These are phyloP conservation scores for Metschnikowia peoriensis DNA, from an alignment of 805 yeast species.

Conservation along the genomic window DNA sequence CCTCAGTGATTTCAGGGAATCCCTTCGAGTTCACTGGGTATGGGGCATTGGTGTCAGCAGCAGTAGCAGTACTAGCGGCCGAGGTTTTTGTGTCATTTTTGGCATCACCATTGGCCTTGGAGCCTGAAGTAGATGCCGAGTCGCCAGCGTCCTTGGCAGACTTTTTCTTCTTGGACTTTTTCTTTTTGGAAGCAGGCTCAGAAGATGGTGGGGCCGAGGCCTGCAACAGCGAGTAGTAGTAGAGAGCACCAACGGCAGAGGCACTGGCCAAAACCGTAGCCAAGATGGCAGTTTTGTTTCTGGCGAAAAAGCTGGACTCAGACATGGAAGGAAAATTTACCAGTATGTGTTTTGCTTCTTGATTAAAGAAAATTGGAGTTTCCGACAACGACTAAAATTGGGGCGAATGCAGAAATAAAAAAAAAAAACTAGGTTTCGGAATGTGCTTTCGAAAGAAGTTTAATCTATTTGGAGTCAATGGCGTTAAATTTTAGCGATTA, in stretches of 20 bases:
- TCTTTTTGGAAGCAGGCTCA: conserved; percentile 26
- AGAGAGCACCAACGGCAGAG: conserved; percentile 63
- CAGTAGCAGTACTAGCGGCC: conserved; percentile 3
- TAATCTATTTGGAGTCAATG: neutral
- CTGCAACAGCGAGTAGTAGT: conserved; percentile 37
- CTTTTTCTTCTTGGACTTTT: conserved; percentile 47
- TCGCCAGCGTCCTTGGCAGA: conserved; percentile 29
- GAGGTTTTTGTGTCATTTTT: neutral
- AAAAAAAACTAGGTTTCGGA: neutral
- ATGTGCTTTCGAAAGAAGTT: neutral
- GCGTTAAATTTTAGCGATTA: neutral
- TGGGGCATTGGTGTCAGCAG: conserved; percentile 18
- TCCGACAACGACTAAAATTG: neutral
- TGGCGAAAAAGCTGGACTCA: conserved; percentile 37
- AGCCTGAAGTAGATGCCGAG: conserved; percentile 6
- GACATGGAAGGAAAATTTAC: conserved; percentile 12
- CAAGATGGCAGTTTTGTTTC: conserved; percentile 61
- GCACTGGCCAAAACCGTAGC: conserved; percentile 63
- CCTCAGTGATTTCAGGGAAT: conserved; percentile 55
- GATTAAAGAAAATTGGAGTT: neutral
- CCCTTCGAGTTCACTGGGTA: conserved; percentile 60
- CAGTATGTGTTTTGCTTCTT: neutral
- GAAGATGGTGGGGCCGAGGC: conserved; percentile 16
- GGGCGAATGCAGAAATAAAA: neutral
- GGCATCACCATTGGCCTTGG: conserved; percentile 3